These are phyloP conservation scores for Xylariaceae sp. DNA, from an alignment of 2,329 filamentous ascomycete species.

Conservation along the genomic window DNA sequence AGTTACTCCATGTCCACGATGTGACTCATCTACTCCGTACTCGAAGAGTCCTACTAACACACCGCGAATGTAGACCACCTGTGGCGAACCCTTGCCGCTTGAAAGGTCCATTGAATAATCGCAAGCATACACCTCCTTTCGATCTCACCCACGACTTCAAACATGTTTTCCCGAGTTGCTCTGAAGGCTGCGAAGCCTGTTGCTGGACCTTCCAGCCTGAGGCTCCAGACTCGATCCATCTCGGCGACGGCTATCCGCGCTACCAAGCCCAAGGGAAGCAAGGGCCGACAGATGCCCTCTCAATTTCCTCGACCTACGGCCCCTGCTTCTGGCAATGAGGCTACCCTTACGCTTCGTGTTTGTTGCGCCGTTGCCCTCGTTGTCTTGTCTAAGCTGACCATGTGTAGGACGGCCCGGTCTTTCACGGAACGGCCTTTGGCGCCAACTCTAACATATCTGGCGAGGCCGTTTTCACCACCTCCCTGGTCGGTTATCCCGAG, in stretches of 20 bases:
- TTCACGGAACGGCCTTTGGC: slow-evolving; percentile 93
- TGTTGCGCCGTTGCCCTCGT: slow-evolving; percentile 28
- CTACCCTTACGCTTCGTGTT: slow-evolving; percentile 92
- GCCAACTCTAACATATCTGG: slow-evolving; percentile 95
- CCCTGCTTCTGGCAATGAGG: slow-evolving; percentile 66
- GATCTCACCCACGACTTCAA: slow-evolving; percentile 9
- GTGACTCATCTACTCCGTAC: slow-evolving; percentile 39
- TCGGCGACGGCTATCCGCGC: slow-evolving; percentile 37
- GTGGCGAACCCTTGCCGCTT: slow-evolving; percentile 48
- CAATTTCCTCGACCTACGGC: slow-evolving; percentile 54
- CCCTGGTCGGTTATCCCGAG: slow-evolving; percentile 95
- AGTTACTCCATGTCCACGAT: slow-evolving; percentile 20
- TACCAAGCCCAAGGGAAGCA: slow-evolving; percentile 57
- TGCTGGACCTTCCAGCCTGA: slow-evolving; percentile 39
- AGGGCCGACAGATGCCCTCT: slow-evolving; percentile 61
- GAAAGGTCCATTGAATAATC: slow-evolving; percentile 35
- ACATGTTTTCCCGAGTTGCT: slow-evolving; percentile 58
- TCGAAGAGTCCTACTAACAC: slow-evolving; percentile 31
- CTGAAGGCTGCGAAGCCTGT: slow-evolving; percentile 49
- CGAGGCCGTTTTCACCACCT: slow-evolving; percentile 98
- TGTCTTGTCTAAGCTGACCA: slow-evolving; percentile 27
- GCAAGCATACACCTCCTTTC: slow-evolving; percentile 19
- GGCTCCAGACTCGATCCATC: slow-evolving; percentile 35
- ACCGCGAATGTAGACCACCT: slow-evolving; percentile 42
- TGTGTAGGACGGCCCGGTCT: slow-evolving; percentile 80